Evolutionary conservation across 2,329 filamentous ascomycete species (phyloP).

Genomic region (Stromatinia cepivora): DNA sequence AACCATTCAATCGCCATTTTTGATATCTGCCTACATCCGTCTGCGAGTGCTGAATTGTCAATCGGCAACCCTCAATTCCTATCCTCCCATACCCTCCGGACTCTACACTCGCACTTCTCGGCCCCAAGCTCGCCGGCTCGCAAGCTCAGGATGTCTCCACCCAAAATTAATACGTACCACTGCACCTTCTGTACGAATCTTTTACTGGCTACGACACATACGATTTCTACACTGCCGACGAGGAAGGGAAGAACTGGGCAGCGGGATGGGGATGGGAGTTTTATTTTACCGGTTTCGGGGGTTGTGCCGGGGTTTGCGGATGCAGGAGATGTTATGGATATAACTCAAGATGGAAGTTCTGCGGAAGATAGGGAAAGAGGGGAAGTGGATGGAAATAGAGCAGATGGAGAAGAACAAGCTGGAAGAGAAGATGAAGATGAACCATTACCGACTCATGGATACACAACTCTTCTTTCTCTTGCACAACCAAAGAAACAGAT

Average conservation of each 20-base stretch:
- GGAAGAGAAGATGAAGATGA: neutral
- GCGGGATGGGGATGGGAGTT: neutral
- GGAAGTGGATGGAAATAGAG: neutral
- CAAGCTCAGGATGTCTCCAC: neutral
- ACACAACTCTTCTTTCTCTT: neutral
- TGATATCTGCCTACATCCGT: too few relatives aligned
- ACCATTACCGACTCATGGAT: neutral
- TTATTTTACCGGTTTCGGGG: neutral
- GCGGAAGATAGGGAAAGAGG: neutral
- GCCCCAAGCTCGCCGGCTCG: neutral
- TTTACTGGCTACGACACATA: neutral
- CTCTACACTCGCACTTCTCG: too few relatives aligned
- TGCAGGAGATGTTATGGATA: neutral
- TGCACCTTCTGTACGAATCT: slow-evolving; percentile 8
- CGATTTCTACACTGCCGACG: neutral
- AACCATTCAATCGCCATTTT: too few relatives aligned
- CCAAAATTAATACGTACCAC: neutral
- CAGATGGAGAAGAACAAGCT: too few relatives aligned
- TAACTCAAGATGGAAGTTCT: neutral
- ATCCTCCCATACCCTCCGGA: too few relatives aligned
- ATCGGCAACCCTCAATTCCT: too few relatives aligned
- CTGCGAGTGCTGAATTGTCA: too few relatives aligned
- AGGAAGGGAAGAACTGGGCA: neutral
- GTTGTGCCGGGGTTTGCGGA: neutral
- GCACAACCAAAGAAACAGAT: neutral